Base-by-base conservation (phyloP, 1,284 basidiomycete species). In the Trametes sp. region DNA sequence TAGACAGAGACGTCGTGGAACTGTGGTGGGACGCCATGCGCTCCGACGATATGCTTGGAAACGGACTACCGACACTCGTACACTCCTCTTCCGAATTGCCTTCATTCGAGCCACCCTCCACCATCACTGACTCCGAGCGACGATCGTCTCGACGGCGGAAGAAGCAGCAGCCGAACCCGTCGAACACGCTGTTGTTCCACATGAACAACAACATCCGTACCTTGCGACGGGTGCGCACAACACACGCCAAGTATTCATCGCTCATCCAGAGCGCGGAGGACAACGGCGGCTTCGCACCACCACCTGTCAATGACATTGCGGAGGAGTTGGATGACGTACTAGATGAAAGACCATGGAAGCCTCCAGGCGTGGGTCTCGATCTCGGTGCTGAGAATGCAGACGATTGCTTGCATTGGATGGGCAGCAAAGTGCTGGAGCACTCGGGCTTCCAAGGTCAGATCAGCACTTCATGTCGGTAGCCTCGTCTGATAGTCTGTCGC, bases 381-480 rank as follows among this genome's bases (percentile, higher is more conserved):
- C 72, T 91, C 33, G 86, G 86, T 0, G 83, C 82, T 62, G 74
- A 77, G 64, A 85, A 84, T 58, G 84, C 84, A 29, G 80, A 81
- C 35, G 79, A 83, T 61, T 93, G 91, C 76, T 69, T 92, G 65
- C 77, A 81, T 66, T 93, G 91, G 91, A 84, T 87, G 81, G 80
- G 84, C 13, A 81, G 83, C 52, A 92, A 92, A 74, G 81, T 96
- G 52, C 74, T 96, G 66, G 93, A 95, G 64, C 95, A 96, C 78
- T 83, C 85, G 38, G 95, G 95, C 1, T 97, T 98, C 73, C 95
- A 97, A 81, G 93, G 95, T 92, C 74, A 54, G 52, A 2, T 13
- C 41, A 10, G 31, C 29, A 16, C 41, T 16, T 9, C 36, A 7
- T 45, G 13, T 24, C 16, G 4, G 11, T 19, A 11, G 21, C 4